Evolutionary conservation across 1,284 basidiomycete genomes (phyloP), one percentile per base, ranked within the genome.

Genomic region (Apiotrichum domesticum): DNA sequence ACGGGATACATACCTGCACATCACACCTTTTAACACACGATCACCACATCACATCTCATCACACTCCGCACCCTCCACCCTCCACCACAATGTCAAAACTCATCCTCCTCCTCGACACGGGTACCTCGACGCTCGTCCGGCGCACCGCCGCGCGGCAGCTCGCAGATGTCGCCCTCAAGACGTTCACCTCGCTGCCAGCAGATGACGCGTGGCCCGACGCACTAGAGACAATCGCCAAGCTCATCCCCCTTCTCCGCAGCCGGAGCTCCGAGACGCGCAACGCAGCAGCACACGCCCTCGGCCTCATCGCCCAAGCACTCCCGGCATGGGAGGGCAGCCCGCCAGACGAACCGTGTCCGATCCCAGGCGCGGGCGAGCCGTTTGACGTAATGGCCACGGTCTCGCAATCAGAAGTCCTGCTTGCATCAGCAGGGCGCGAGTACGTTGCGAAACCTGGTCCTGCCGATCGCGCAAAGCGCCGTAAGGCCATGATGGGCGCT

Each of bases 81-180:
- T 21, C n/a, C 37, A 33, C 37, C 34, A 32, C 15, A n/a, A 61
- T 62, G 60, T 62, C 60, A 39, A 76, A 76, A 44, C 71, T 78
- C 56, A 69, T 78, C 59, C 63, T 74, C 6, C 71, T 78, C 4
- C 67, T 78, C 21, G 74, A 77, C 44, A 74, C 74, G 3, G 77
- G 77, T 7, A 75, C 77, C 2, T 76, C 75, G 1, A 57, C 66
- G 1, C 68, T 70, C 43, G 68, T 78, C 15, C 64, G 76, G 21
- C 67, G 70, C 9, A 78, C 77, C 32, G 76, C 76, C 2, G 74
- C 76, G 11, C 72, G 70, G 46, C 77, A 78, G 55, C 65, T 78
- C 6, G 70, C 74, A 7, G 72, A 75, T 42, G 61, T 78, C 35
- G 69, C 70, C 1, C 57, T 61, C 66, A 75, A 67, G 56, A 63